Evolutionary conservation across 1,284 basidiomycete species (phyloP), one percentile per base, ranked within the genome.

Genomic region (Amylostereum areolatum): DNA sequence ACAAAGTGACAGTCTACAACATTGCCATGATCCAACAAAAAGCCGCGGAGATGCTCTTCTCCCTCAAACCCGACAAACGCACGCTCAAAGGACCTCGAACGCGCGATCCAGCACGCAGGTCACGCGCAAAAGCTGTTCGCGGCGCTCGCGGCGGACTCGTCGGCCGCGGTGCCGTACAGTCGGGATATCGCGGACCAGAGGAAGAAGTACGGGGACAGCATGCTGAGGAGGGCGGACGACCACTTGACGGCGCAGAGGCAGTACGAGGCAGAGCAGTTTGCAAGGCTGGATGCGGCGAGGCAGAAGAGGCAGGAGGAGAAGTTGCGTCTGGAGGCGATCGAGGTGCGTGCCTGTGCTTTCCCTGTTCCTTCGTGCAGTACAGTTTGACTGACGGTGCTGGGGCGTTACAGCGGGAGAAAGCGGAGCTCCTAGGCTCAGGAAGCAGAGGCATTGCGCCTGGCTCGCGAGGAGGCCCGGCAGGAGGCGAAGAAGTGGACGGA

Each of bases 11-110:
- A 46, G 57, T 90, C 39, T 97, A 95, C 70, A 97, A 97, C 65
- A 89, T 97, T 60, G 94, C 93, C 48, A 93, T 97, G 86, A 92
- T 97, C 34, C 85, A 94, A 66, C 94, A 97, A 66, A 96, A 96
- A 66, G 86, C 89, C 0, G 89, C 91, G 0, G 92, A 97, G 64
- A 78, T 97, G 70, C 69, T 97, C 44, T 83, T 93, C 53, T 75
- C 81, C 1, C 69, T 94, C 24, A 75, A 77, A 2, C 77, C 85
- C 0, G 72, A 81, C 11, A 92, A 91, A 62, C 83, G 95, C 18
- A 82, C 85, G 1, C 71, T 94, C 6, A 80, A 80, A 80, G 49
- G 92, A 96, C 56, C 74, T 97, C 40, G 76, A 87, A 55, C 71
- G 73, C 39, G 90, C 87, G 1, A 83, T 94, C 45, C 78, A 83